Evolutionary conservation across 1,284 basidiomycete species (phyloP), one percentile per base, ranked within the genome.

Genomic region (Ceratobasidium sp.): DNA sequence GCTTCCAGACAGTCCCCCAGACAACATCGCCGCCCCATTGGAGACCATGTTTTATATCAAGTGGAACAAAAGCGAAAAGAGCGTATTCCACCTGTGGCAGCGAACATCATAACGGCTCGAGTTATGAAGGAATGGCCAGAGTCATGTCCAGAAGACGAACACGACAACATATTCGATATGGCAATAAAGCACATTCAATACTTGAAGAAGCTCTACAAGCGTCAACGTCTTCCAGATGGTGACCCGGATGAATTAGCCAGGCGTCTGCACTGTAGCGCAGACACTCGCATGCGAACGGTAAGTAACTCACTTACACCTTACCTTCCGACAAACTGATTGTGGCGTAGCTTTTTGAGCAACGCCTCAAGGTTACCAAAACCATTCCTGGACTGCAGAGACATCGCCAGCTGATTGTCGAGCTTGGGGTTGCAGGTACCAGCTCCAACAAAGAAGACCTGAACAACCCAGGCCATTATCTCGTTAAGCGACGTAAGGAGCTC

Each of bases 351-450:
- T 63, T 63, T 18, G 40, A 39, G 60, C 60, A 63, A 3, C 26
- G 60, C 28, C 28, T 63, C 13, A 39, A 63, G 13, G 26, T 33
- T 6, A 20, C 40, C 23, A 4, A 15, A 1, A 18, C 60, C 18
- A 63, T 63, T 10, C 10, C 23, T 33, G 33, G 33, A 1, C 33
- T 63, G 2, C 5, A 63, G 33, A 0, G 2, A 2, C 60, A 63
- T 18, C 33, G 60, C 5, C 60, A 42, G 40, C 60, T 63, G 26
- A 20, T 63, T 33, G 33, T 63, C 15, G 60, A 63, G 33, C 60
- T 63, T 40, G 33, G 60, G 9, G 26, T 63, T n/a, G 26, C 40
- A 63, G 60, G 60, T 15, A 63, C 60, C 28, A 63, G 60, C 33
- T 63, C 60, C 15, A 28, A 63, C 26, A 28, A 63, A 23, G 60